Conservation (phyloP, 345 rosid species). For the Salix udensis region DNA sequence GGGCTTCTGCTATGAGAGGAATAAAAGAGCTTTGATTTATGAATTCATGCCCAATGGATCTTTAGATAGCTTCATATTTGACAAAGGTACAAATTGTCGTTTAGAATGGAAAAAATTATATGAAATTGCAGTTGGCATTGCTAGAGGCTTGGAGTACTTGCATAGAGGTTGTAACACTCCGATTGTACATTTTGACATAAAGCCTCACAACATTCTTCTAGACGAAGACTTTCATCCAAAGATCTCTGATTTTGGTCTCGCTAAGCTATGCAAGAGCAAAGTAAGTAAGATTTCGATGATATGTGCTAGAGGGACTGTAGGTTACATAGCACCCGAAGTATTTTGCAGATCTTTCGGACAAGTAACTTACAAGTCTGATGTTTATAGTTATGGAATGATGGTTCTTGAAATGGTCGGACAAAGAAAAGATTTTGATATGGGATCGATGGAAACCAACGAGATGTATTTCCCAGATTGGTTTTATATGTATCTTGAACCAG, state of each 20-base stretch:
- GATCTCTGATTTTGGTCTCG: too few relatives aligned
- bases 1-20: conserved; percentile 39
- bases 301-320: conserved; percentile 19
- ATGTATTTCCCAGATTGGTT: conserved; percentile 9
- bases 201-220: conserved; percentile 24
- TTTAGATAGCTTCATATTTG: conserved; percentile 21
- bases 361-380: conserved; percentile 17
- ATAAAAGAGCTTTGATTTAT: conserved; percentile 33
- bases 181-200: conserved; percentile 24
- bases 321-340: conserved; percentile 22
- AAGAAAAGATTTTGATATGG: background rate
- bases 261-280: background rate
- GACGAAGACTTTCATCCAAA: background rate
- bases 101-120: background rate
- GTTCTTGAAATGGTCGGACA: conserved; percentile 9
- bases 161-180: background rate
- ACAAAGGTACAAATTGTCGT: background rate
- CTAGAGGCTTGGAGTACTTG: too few relatives aligned
- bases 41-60: conserved; percentile 44
- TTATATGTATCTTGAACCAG: conserved; percentile 1
- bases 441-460: background rate
- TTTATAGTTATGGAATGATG: conserved; percentile 16
- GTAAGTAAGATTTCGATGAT: conserved; percentile 10
- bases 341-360: conserved; percentile 3
- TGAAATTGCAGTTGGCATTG: too few relatives aligned